Percentiles rank a stretch among this genome's conserved stretches.
Conservation (phyloP, 768 basidiomycete species). For the Trametes sanguinea region DNA sequence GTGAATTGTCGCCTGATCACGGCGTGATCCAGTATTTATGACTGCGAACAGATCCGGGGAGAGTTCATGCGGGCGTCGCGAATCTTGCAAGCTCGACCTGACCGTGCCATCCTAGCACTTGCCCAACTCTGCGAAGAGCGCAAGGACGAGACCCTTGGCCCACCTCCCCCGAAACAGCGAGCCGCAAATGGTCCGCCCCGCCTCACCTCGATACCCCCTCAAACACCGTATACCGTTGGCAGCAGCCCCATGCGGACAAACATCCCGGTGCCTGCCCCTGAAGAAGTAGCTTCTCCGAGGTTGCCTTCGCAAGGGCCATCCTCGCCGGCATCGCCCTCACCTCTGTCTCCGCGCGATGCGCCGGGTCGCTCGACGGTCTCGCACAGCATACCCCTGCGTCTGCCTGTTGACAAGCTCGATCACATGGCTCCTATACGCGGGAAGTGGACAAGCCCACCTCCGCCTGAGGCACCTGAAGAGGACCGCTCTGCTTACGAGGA, state of each 20-base stretch:
- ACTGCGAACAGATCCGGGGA: constrained; percentile 76
- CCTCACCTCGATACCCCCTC: constrained; percentile 53
- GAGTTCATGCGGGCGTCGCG: constrained; percentile 97
- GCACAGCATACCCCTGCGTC: constrained; percentile 40
- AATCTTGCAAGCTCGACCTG: constrained; percentile 77
- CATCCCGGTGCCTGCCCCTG: constrained; percentile 33
- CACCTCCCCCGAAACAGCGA: constrained; percentile 49
- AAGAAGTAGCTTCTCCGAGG: constrained; percentile 55
- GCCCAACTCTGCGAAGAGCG: constrained; percentile 93
- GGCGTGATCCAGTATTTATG: not conserved
- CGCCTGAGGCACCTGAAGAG: constrained; percentile 68
- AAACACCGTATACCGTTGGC: constrained; percentile 70
- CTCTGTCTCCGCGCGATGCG: constrained; percentile 13
- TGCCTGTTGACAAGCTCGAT: constrained; percentile 47
- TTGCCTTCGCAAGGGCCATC: constrained; percentile 22
- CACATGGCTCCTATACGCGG: constrained; percentile 81
- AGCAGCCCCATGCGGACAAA: constrained; percentile 60
- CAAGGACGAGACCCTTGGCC: constrained; percentile 61
- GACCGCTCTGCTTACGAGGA: constrained; percentile 70
- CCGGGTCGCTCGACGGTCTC: constrained; percentile 8
- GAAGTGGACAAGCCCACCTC: constrained; percentile 87
- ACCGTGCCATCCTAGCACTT: constrained; percentile 78
- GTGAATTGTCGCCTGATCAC: constrained; percentile 24
- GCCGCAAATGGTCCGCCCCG: constrained; percentile 48
- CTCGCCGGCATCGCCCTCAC: constrained; percentile 19